Base-by-base conservation (phyloP, 176 grass and related monocot species). In the Oryza punctata region DNA sequence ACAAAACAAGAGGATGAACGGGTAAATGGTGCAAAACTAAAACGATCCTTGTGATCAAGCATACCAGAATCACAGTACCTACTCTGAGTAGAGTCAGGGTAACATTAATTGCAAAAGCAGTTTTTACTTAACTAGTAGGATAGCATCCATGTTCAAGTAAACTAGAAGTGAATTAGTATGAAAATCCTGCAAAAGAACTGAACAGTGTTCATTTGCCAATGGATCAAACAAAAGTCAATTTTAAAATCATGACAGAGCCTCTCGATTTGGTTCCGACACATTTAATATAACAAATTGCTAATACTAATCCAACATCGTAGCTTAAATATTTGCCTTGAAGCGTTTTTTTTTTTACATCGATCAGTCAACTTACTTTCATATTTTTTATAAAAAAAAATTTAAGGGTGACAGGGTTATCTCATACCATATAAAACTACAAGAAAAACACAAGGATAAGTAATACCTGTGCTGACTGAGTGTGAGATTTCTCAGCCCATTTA, bases 111-210 rank as follows among this genome's bases (percentile, higher is more conserved):
- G 19, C 10, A 52, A 33, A 80, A 60, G 14, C 64, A 14, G 10
- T 59, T 52, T 59, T 11, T 43, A 33, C 16, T 27, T 43, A 57
- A 70, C 29, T 41, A 28, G 32, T 69, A 81, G 67, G 35, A 71
- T 60, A 29, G 54, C 38, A 19, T 10, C 67, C 37, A 70, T n/a
- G 45, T 81, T 81, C 78, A 71, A 60, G 59, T 54, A 70, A 81
- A 70, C 12, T 81, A 57, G 70, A 60, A 33, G 69, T 81, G 23
- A 16, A 81, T 26, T 6, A 59, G n/a, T 9, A 70, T n/a, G 6
- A 33, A 66, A 59, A 27, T 54, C 30, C 70, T 70, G 15, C 8
- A 70, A 59, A 81, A 52, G 14, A 81, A 81, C 46, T 5, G 11
- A 21, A 12, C 32, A 81, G 26, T 27, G 47, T 46, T 44, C 47